Conservation (phyloP, 495 filamentous ascomycete genomes). For the Friedmanniomyces simplex region DNA sequence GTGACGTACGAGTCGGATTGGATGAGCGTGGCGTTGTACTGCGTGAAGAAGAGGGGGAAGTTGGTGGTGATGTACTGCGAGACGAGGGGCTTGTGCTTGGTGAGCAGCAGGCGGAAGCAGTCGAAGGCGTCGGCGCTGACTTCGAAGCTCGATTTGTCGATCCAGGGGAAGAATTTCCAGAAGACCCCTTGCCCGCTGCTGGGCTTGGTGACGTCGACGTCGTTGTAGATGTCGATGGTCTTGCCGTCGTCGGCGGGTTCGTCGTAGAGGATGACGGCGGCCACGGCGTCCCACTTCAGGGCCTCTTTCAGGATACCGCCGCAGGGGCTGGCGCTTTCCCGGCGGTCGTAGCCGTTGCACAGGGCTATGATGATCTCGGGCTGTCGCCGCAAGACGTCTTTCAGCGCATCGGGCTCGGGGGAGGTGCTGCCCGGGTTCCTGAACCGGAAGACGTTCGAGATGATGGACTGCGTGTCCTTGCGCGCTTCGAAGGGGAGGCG, state of each 20-base stretch:
- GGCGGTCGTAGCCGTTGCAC: constrained; percentile 79
- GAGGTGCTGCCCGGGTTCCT: constrained; percentile 46
- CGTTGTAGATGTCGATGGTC: constrained; percentile 43
- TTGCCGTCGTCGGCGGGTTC: constrained; percentile 55
- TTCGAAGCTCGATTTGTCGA: constrained; percentile 89
- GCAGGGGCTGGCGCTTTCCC: constrained; percentile 86
- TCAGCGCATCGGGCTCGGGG: constrained; percentile 66
- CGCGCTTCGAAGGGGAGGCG: constrained; percentile 85
- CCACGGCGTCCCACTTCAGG: constrained; percentile 79
- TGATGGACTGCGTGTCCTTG: constrained; percentile 82
- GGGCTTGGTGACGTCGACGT: constrained; percentile 53
- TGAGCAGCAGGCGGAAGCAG: constrained; percentile 89
- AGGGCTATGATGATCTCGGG: constrained; percentile 81
- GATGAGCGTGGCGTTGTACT: constrained; percentile 80
- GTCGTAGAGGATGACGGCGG: constrained; percentile 84
- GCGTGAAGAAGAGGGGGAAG: constrained; percentile 80
- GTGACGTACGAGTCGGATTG: constrained; percentile 94
- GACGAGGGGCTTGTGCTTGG: constrained; percentile 82
- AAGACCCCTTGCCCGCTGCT: constrained; percentile 75
- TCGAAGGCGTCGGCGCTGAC: constrained; percentile 95
- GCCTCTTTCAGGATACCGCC: constrained; percentile 86
- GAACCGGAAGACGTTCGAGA: constrained; percentile 80
- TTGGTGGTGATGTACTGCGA: constrained; percentile 76
- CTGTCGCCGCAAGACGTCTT: constrained; percentile 71
- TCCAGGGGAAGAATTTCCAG: constrained; percentile 98